phyloP scores from a whole-genome alignment of 768 basidiomycete species.

The Fomitopsis serialis region DNA sequence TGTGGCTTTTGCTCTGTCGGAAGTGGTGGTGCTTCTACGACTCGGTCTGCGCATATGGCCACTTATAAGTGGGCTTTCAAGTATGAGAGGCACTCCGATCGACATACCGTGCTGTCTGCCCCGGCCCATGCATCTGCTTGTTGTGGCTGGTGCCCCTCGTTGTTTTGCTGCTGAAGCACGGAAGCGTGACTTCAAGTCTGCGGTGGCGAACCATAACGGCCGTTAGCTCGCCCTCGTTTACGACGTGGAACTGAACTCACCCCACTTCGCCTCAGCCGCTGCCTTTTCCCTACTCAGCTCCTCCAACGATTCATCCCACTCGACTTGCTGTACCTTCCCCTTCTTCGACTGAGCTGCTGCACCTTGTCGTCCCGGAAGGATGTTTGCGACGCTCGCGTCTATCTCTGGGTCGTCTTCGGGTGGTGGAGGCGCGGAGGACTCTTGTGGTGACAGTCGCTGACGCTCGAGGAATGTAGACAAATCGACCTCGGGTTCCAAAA shows the following conservation, averaged over 20 bases:
- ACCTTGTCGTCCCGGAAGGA: constrained; percentile 22
- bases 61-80: constrained; percentile 6
- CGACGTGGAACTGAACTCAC: constrained; percentile 30
- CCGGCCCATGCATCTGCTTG: constrained; percentile 7
- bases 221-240: too few relatives aligned
- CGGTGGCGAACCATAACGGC: background rate
- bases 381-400: constrained; percentile 51
- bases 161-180: constrained; percentile 21
- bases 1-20: constrained; percentile 32
- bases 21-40: constrained; percentile 45
- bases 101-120: background rate
- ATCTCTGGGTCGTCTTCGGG: constrained; percentile 44
- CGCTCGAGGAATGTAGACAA: constrained; percentile 59
- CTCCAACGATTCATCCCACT: constrained; percentile 66
- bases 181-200: constrained; percentile 28
- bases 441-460: constrained; percentile 45
- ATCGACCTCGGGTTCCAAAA: constrained; percentile 69
- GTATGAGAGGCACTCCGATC: background rate
- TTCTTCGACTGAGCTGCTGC: constrained; percentile 37
- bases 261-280: constrained; percentile 70
- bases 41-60: background rate
- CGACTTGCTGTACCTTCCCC: constrained; percentile 57
- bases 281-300: constrained; percentile 64
- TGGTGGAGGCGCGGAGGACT: constrained; percentile 4
- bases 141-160: constrained; percentile 11